Evolutionary conservation across 345 rosid species (phyloP).

Genomic region (Pistacia atlantica): DNA sequence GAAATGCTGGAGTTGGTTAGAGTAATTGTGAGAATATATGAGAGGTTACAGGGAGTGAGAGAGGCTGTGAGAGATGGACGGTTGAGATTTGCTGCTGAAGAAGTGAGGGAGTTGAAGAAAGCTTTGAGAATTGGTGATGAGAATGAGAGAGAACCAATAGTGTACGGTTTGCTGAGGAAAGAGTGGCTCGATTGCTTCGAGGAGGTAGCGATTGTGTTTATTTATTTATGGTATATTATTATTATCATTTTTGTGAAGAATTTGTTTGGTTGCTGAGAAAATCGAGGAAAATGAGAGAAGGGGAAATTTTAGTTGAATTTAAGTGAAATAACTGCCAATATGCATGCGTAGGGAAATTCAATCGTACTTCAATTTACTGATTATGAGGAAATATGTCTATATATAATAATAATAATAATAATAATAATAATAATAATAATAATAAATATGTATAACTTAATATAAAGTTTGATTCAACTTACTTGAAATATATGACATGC

Average conservation of each 20-base stretch:
- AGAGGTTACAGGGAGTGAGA: conserved; percentile 63
- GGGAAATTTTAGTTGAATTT: neutral
- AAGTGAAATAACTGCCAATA: neutral
- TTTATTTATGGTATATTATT: neutral
- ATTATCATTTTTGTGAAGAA: neutral
- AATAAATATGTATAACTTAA: too few species aligned
- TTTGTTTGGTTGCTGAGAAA: conserved; percentile 26
- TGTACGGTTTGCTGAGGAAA: conserved; percentile 65
- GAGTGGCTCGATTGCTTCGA: conserved; percentile 87
- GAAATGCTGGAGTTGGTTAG: conserved; percentile 65
- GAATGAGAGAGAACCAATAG: conserved; percentile 71
- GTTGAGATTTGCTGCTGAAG: conserved; percentile 75
- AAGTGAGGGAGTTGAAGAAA: conserved; percentile 62
- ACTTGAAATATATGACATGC: too few species aligned
- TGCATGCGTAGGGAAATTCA: too few species aligned
- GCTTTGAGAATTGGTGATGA: conserved; percentile 71
- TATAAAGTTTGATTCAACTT: too few species aligned
- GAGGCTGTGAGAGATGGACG: conserved; percentile 60
- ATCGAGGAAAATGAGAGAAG: conserved; percentile 11
- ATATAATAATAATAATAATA: too few species aligned
- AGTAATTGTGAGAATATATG: conserved; percentile 57
- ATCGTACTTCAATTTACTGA: too few species aligned
- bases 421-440: too few species aligned
- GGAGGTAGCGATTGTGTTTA: conserved; percentile 46
- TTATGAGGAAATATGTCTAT: too few species aligned